phyloP scores from a whole-genome alignment of 768 basidiomycete species.

The Lepiota brunneoincarnata region DNA sequence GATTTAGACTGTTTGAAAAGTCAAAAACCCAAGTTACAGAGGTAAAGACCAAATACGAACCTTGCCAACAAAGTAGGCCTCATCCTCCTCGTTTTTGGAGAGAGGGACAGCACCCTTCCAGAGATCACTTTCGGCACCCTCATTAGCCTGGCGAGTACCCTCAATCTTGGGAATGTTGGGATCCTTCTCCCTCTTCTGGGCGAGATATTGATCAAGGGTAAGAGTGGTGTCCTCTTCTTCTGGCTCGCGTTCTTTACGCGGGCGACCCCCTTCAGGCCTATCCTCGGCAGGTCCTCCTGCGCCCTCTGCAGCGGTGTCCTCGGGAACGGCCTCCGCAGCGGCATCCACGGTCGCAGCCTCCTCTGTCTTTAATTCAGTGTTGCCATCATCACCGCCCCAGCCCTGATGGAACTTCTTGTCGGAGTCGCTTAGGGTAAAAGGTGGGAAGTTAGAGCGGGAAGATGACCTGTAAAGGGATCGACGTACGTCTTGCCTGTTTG shows the following conservation, averaged over 20 bases:
- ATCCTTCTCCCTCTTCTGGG: constrained; percentile 71
- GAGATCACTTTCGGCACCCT: constrained; percentile 64
- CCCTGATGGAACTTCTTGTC: constrained; percentile 93
- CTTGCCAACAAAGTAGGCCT: constrained; percentile 88
- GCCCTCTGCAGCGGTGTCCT: constrained; percentile 24
- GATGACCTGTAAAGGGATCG: constrained; percentile 12
- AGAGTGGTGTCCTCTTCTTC: constrained; percentile 94
- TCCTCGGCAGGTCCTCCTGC: constrained; percentile 38
- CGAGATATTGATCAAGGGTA: constrained; percentile 90
- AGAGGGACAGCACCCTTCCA: constrained; percentile 73
- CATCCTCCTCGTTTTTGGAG: constrained; percentile 67
- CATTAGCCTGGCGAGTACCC: constrained; percentile 72
- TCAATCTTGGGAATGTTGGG: constrained; percentile 76
- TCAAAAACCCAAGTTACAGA: constrained; percentile 3
- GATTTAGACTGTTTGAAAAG: constrained; percentile 50
- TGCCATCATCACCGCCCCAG: constrained; percentile 93
- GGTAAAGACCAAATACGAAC: constrained; percentile 36
- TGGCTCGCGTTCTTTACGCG: constrained; percentile 53
- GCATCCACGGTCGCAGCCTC: constrained; percentile 73
- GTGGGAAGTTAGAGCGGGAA: constrained; percentile 13
- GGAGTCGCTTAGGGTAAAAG: constrained; percentile 63
- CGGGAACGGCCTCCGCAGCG: constrained; percentile 46
- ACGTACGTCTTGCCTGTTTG: constrained; percentile 80
- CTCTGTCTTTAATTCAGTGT: constrained; percentile 79
- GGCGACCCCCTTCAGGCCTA: constrained; percentile 30